Percentiles rank a stretch among this genome's conserved stretches.
These are phyloP conservation scores for Lachancea cidri DNA, from an alignment of 805 yeast genomes.

Conservation along the genomic window DNA sequence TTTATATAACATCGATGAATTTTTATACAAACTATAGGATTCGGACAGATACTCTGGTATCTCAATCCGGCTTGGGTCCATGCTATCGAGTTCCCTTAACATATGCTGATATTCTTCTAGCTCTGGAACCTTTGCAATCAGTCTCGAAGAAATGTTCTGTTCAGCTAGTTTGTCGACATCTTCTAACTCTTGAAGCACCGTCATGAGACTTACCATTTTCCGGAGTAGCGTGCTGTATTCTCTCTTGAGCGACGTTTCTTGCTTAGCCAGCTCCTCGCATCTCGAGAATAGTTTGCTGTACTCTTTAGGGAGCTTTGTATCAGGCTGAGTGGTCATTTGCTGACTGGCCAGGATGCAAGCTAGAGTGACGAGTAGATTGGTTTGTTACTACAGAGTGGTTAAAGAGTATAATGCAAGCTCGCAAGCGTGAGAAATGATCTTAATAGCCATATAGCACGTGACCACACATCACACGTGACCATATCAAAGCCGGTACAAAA, in stretches of 20 bases:
- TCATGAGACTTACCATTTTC: slow-evolving; percentile 24
- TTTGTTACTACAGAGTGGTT: too few species aligned
- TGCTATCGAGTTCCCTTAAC: slow-evolving; percentile 8
- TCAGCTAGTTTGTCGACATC: slow-evolving; percentile 10
- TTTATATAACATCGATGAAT: slow-evolving; percentile 28
- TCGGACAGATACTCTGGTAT: slow-evolving; percentile 25
- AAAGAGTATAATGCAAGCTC: too few species aligned
- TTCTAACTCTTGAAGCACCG: slow-evolving; percentile 17
- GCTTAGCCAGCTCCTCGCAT: slow-evolving; percentile 30
- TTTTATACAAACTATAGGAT: slow-evolving; percentile 24
- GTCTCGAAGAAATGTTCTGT: slow-evolving; percentile 14
- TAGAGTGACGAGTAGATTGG: too few species aligned
- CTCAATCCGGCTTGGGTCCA: slow-evolving; percentile 10
- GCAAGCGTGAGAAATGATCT: too few species aligned
- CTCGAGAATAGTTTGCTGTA: slow-evolving; percentile 17
- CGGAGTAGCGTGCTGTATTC: slow-evolving; percentile 31
- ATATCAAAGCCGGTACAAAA: too few species aligned
- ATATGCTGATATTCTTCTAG: slow-evolving; percentile 23
- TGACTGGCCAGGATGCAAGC: not conserved
- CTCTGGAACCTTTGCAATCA: slow-evolving; percentile 19
- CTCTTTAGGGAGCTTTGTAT: slow-evolving; percentile 6
- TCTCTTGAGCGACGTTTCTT: slow-evolving; percentile 25
- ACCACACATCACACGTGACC: not conserved
- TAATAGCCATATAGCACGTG: too few species aligned
- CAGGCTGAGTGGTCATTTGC: slow-evolving; percentile 5